Evolutionary conservation across 106 monocot species (phyloP).

Genomic region (Apostasia ramifera): DNA sequence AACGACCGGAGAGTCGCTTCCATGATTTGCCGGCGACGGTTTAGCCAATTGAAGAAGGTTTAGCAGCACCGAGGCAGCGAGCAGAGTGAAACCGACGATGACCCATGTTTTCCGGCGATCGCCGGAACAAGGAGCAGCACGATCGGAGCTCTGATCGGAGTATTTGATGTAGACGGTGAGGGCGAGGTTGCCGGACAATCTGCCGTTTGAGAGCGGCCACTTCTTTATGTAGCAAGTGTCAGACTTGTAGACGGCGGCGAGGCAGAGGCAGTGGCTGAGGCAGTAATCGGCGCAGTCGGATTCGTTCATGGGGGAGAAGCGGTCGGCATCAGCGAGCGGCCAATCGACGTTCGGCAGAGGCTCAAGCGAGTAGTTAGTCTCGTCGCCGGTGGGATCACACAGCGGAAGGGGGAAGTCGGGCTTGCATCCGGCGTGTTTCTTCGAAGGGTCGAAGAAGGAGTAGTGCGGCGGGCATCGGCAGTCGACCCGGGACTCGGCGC

Average conservation of each 20-base stretch:
- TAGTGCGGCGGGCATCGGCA: conserved; percentile 11
- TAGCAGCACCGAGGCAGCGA: neutral
- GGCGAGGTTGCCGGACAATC: neutral
- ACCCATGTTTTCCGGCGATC: neutral
- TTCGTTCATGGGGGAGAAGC: conserved; percentile 1
- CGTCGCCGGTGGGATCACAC: neutral
- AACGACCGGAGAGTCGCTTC: conserved; percentile 9
- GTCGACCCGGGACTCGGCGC: no score
- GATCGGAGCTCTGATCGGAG: neutral
- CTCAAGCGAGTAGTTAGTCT: neutral
- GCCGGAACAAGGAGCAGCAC: neutral
- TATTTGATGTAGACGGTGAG: conserved; percentile 9
- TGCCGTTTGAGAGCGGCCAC: conserved; percentile 26
- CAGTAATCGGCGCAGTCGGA: conserved; percentile 15
- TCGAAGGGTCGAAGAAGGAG: conserved; percentile 4
- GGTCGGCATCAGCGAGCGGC: neutral
- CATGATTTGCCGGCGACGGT: neutral
- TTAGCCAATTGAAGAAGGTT: neutral
- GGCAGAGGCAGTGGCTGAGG: conserved; percentile 21
- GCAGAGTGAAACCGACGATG: neutral
- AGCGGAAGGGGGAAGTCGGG: conserved; percentile 5
- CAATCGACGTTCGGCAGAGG: neutral
- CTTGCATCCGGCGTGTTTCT: conserved; percentile 9
- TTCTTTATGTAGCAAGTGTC: conserved; percentile 35
- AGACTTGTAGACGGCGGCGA: conserved; percentile 12